phyloP scores from a whole-genome alignment of 768 basidiomycete genomes.

The Postia placenta region DNA sequence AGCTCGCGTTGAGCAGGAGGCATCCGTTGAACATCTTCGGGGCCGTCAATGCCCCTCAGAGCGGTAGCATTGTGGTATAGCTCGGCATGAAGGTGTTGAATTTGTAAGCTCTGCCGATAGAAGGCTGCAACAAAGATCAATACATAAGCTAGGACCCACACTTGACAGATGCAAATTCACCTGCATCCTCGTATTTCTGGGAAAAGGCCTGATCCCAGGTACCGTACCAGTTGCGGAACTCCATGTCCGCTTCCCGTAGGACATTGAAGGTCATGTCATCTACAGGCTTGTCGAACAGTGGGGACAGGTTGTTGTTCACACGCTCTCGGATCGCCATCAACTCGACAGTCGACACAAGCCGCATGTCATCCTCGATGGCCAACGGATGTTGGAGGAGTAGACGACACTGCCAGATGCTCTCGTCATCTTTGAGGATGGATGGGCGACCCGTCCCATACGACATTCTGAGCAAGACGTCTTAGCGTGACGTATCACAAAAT shows the following conservation, averaged over 20 bases:
- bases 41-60: conserved; percentile 75
- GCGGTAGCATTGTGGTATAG: conserved; percentile 82
- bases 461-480: conserved; percentile 44
- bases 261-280: conserved; percentile 66
- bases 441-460: conserved; percentile 94
- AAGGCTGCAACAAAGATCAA: conserved; percentile 43
- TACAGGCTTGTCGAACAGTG: conserved; percentile 66
- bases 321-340: conserved; percentile 86
- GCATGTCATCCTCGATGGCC: conserved; percentile 89
- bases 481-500: too few relatives aligned
- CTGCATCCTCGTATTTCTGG: conserved; percentile 77
- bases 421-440: conserved; percentile 88
- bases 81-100: conserved; percentile 84
- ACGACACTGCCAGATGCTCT: conserved; percentile 79
- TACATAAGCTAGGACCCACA: conserved; percentile 2
- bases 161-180: conserved; percentile 30
- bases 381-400: conserved; percentile 81
- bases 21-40: conserved; percentile 84
- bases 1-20: conserved; percentile 69
- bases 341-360: conserved; percentile 91
- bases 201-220: conserved; percentile 78
- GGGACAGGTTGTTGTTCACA: conserved; percentile 76
- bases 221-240: conserved; percentile 79
- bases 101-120: conserved; percentile 83
- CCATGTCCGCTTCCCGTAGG: conserved; percentile 65